Conservation (phyloP, 2,329 filamentous ascomycete genomes). For the Trichoderma sp. region DNA sequence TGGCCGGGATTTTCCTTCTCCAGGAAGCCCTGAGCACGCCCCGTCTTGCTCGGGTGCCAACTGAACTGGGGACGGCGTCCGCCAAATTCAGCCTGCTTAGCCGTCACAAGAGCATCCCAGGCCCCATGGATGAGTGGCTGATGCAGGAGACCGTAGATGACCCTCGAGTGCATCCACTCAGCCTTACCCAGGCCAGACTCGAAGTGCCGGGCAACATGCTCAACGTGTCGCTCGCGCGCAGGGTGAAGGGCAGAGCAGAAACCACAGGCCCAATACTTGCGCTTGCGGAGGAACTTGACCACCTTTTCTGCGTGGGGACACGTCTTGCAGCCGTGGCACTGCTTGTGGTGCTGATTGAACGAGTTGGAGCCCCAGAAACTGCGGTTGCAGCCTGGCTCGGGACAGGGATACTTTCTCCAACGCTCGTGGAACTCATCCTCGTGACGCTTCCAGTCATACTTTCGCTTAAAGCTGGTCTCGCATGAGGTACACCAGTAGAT, state of each 20-base stretch:
- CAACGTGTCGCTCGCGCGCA: constrained; percentile 66
- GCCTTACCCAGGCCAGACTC: constrained; percentile 62
- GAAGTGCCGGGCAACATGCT: constrained; percentile 69
- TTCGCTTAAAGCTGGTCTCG: constrained; percentile 67
- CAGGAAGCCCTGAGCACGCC: constrained; percentile 57
- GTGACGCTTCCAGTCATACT: constrained; percentile 70
- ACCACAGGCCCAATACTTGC: constrained; percentile 68
- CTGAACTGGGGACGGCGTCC: constrained; percentile 60
- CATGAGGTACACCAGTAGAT: constrained; percentile 60
- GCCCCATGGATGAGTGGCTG: constrained; percentile 62
- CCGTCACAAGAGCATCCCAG: constrained; percentile 59
- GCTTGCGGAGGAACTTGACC: constrained; percentile 62
- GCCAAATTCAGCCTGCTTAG: constrained; percentile 57
- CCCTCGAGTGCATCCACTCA: constrained; percentile 70
- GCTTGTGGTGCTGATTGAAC: constrained; percentile 68
- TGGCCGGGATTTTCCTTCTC: constrained; percentile 65
- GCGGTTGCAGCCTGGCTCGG: constrained; percentile 63
- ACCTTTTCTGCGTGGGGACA: constrained; percentile 67
- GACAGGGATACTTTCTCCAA: constrained; percentile 67
- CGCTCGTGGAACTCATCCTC: constrained; percentile 71
- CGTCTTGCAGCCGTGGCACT: constrained; percentile 64
- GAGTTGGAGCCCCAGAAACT: constrained; percentile 69
- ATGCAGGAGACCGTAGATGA: constrained; percentile 67
- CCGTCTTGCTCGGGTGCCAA: constrained; percentile 60
- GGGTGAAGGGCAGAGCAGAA: constrained; percentile 66